phyloP scores from a whole-genome alignment of 2,329 filamentous ascomycete genomes.

The Rasamsonia emersonii region DNA sequence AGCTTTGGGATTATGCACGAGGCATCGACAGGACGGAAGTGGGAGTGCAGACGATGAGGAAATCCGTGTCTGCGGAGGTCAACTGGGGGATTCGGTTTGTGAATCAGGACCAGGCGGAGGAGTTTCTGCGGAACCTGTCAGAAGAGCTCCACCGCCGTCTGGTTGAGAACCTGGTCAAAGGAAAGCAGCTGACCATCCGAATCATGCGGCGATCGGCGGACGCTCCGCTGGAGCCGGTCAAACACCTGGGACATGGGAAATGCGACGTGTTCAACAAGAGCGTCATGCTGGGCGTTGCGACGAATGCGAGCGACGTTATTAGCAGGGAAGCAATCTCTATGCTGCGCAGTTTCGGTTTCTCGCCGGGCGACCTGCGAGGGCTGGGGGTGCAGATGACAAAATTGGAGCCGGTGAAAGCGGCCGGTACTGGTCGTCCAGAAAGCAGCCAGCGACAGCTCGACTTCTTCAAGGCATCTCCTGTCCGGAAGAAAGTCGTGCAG shows the following conservation, averaged over 20 bases:
- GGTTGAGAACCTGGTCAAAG: slow-evolving; percentile 74
- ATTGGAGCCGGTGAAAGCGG: slow-evolving; percentile 65
- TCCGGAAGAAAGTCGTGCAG: slow-evolving; percentile 16
- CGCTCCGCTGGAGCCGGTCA: slow-evolving; percentile 82
- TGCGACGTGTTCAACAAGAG: slow-evolving; percentile 95
- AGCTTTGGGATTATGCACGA: slow-evolving; percentile 79
- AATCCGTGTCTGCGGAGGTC: slow-evolving; percentile 93
- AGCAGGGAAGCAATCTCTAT: slow-evolving; percentile 79
- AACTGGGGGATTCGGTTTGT: slow-evolving; percentile 98
- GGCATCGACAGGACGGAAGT: slow-evolving; percentile 83
- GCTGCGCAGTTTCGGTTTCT: slow-evolving; percentile 70
- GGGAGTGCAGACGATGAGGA: slow-evolving; percentile 74
- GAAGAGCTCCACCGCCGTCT: slow-evolving; percentile 75
- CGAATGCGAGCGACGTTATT: slow-evolving; percentile 62
- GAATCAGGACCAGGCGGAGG: slow-evolving; percentile 83
- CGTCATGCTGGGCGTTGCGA: slow-evolving; percentile 70
- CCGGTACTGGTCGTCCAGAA: slow-evolving; percentile 46
- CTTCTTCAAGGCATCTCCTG: slow-evolving; percentile 58
- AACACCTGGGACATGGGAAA: slow-evolving; percentile 89
- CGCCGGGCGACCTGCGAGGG: slow-evolving; percentile 85
- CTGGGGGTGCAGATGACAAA: slow-evolving; percentile 91
- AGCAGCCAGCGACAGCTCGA: slow-evolving; percentile 71
- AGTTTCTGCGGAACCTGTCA: slow-evolving; percentile 78
- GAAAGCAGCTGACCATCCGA: slow-evolving; percentile 83
- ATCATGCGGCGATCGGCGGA: slow-evolving; percentile 82